phyloP scores from a whole-genome alignment of 768 basidiomycete species.

The Clathrus columnatus region DNA sequence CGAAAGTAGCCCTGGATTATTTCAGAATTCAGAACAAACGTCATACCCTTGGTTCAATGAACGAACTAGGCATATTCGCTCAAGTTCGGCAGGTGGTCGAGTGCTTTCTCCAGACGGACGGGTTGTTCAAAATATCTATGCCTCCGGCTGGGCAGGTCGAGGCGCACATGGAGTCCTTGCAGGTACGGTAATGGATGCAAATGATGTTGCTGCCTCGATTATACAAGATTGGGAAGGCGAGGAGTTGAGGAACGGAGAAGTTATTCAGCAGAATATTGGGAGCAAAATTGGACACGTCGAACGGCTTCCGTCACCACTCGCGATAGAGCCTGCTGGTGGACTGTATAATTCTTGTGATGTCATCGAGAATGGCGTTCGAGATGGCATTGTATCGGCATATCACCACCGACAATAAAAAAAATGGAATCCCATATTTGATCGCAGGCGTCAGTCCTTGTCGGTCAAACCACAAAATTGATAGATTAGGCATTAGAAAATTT shows the following conservation, averaged over 20 bases:
- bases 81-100: conserved; percentile 19
- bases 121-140: conserved; percentile 59
- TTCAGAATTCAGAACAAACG: conserved; percentile 36
- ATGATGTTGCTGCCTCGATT: conserved; percentile 65
- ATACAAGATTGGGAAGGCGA: conserved; percentile 40
- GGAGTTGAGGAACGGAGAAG: conserved; percentile 9
- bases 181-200: conserved; percentile 88
- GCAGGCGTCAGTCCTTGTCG: no score
- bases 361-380: not conserved
- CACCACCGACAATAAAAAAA: no score
- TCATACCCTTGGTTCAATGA: conserved; percentile 50
- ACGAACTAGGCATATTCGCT: conserved; percentile 37
- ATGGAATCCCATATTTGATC: no score
- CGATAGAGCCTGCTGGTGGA: not conserved
- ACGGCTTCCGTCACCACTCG: not conserved
- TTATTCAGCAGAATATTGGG: not conserved
- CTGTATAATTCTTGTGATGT: not conserved
- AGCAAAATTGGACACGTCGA: not conserved
- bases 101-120: conserved; percentile 12
- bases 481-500: no score
- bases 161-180: conserved; percentile 91
- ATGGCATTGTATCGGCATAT: not conserved
- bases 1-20: conserved; percentile 27
- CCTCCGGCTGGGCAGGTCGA: conserved; percentile 87
- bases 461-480: no score